A percentile compares a stretch with the other conserved stretches of the same genome.
These are phyloP conservation scores for Aspergillus sp. DNA, from an alignment of 2,329 filamentous ascomycete species.

Conservation along the genomic window DNA sequence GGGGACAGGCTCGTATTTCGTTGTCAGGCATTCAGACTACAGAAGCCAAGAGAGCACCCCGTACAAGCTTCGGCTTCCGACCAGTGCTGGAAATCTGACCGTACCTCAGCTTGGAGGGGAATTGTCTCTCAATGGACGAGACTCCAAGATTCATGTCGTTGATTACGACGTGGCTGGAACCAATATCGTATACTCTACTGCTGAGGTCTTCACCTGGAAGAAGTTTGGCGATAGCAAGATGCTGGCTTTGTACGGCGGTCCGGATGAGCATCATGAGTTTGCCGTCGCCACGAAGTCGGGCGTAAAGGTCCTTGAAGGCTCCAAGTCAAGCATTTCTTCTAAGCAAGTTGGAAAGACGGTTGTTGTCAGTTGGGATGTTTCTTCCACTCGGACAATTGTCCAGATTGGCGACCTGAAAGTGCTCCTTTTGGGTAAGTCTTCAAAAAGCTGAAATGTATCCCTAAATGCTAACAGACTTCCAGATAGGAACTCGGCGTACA, in stretches of 20 bases:
- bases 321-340: constrained; percentile 25
- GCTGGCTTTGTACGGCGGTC: constrained; percentile 41
- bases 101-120: constrained; percentile 42
- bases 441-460: background rate
- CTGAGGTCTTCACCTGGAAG: constrained; percentile 53
- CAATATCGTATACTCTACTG: constrained; percentile 44
- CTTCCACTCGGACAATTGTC: constrained; percentile 44
- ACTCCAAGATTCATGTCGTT: constrained; percentile 45
- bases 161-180: constrained; percentile 42
- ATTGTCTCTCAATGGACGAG: constrained; percentile 40
- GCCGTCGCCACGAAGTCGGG: constrained; percentile 32
- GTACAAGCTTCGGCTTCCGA: constrained; percentile 62
- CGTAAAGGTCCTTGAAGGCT: constrained; percentile 34
- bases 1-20: constrained; percentile 55
- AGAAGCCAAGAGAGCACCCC: constrained; percentile 55
- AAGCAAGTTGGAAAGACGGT: constrained; percentile 27
- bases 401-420: constrained; percentile 48
- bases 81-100: constrained; percentile 38
- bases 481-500: constrained; percentile 53
- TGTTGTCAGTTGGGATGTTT: constrained; percentile 55
- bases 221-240: constrained; percentile 57
- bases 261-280: constrained; percentile 41
- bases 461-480: constrained; percentile 14
- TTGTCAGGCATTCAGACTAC: constrained; percentile 67
- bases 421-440: constrained; percentile 51